Base-by-base conservation (phyloP, 2,329 filamentous ascomycete genomes). In the Cladophialophora yegresii region DNA sequence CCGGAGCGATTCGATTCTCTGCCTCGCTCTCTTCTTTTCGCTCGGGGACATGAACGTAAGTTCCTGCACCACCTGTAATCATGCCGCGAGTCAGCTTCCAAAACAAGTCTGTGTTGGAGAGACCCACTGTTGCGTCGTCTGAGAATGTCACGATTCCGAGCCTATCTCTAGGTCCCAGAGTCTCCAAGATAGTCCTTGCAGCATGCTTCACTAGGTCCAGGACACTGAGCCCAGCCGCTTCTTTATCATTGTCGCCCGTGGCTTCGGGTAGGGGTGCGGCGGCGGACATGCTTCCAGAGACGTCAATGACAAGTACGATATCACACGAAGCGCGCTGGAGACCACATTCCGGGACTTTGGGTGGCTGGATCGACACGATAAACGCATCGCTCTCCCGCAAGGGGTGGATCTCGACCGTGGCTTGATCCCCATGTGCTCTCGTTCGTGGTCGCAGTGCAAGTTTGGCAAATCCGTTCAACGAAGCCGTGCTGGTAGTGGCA, bases 181-280 rank as follows among this genome's bases (percentile, higher is more conserved):
- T 85, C 69, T 85, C 82, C 9, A 87, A 70, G 20, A 88, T 85
- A 7, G 84, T 86, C 6, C 79, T 77, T 1, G 84, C 82, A 0
- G 85, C 84, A 69, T 88, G 85, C 70, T 87, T 87, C 49, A 82
- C 82, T 23, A 88, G 77, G 68, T 88, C 86, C 23, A 88, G 72
- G 1, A 87, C 78, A 0, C 80, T 82, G 0, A 87, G 74, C 0
- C 84, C 84, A 1, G 79, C 79, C 22, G 78, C 71, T 66, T 86
- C 83, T 30, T 66, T 69, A 36, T 72, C 61, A 33, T 67, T 68
- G n/a, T 60, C 55, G 1, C 72, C 65, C 16, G 74, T 71, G 16
- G 71, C 71, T 9, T 70, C 70, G 0, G 84, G 82, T 0, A 82
- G 77, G 0, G 81, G 82, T 0, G 85, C 85, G 1, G 74, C 69